Percentiles rank a stretch among this genome's conserved stretches.
Evolutionary conservation across 176 grass and related monocot genomes (phyloP).

Genomic region (Bonia amplexicaulis): DNA sequence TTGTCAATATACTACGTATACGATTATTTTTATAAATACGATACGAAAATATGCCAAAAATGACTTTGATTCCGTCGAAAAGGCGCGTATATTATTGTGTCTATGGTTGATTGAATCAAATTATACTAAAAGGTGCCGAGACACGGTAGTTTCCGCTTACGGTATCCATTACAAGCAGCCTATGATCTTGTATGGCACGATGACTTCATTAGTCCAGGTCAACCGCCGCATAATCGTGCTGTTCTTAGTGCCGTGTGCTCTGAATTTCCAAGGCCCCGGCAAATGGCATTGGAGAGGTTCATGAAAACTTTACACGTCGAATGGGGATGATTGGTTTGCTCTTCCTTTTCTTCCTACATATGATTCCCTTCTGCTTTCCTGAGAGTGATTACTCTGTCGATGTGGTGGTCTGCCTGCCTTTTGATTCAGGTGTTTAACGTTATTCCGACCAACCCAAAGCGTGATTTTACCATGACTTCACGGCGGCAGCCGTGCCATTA

Average conservation of each 20-base stretch:
- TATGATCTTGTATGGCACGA: not conserved
- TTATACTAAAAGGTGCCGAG: no score
- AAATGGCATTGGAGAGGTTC: not conserved
- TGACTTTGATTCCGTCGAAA: no score
- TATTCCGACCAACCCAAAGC: not conserved
- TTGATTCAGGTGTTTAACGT: not conserved
- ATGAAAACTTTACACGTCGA: not conserved
- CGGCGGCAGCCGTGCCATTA: not conserved
- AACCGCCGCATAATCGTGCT: not conserved
- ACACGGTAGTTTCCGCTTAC: no score
- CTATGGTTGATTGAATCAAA: no score
- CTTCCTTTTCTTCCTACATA: not conserved
- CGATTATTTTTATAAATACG: no score
- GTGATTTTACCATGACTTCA: not conserved
- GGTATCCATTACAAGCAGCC: no score
- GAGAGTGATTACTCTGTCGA: not conserved
- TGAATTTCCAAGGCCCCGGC: not conserved
- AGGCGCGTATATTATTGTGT: no score
- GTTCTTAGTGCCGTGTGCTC: not conserved
- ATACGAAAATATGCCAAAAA: no score
- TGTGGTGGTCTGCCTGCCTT: not conserved
- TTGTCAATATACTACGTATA: no score
- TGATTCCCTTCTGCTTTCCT: not conserved
- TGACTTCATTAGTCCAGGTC: not conserved
- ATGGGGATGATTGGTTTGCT: not conserved